phyloP scores from a whole-genome alignment of 1,284 basidiomycete species.

The Melampsora abietis-canadensis region DNA sequence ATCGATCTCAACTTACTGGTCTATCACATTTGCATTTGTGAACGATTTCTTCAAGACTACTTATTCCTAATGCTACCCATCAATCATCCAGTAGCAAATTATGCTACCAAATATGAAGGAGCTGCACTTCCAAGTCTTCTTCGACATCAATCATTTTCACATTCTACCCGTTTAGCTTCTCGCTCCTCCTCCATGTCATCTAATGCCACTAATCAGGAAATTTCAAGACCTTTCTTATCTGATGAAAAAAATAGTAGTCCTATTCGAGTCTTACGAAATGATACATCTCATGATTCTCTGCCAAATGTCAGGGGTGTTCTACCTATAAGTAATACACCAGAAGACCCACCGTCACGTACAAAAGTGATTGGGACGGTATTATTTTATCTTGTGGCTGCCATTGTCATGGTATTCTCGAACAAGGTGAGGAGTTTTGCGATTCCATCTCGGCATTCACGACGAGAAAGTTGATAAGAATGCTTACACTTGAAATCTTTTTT shows the following conservation, averaged over 20 bases:
- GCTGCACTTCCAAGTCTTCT: too few species aligned
- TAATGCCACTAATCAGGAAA: background rate
- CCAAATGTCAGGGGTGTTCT: background rate
- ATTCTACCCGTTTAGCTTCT: conserved; percentile 7
- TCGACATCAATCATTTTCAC: background rate
- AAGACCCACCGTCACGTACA: conserved; percentile 45
- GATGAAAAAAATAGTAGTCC: too few species aligned
- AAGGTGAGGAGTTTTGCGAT: conserved; percentile 11
- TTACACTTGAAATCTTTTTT: background rate
- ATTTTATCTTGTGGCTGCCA: conserved; percentile 75
- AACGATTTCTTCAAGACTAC: background rate
- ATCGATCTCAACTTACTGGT: too few species aligned
- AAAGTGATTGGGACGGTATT: conserved; percentile 49
- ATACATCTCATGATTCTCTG: background rate
- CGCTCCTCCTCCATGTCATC: background rate
- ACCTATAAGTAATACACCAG: conserved; percentile 1
- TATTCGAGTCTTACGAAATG: background rate
- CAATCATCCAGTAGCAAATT: background rate
- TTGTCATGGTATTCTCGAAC: conserved; percentile 60
- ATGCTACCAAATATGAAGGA: background rate
- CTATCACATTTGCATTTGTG: background rate
- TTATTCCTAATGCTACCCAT: background rate
- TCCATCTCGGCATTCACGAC: background rate
- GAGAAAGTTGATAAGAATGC: too few species aligned
- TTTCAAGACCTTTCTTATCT: too few species aligned